Evolutionary conservation across 2,329 filamentous ascomycete genomes (phyloP).

Genomic region (Tolypocladium ophioglossoides): DNA sequence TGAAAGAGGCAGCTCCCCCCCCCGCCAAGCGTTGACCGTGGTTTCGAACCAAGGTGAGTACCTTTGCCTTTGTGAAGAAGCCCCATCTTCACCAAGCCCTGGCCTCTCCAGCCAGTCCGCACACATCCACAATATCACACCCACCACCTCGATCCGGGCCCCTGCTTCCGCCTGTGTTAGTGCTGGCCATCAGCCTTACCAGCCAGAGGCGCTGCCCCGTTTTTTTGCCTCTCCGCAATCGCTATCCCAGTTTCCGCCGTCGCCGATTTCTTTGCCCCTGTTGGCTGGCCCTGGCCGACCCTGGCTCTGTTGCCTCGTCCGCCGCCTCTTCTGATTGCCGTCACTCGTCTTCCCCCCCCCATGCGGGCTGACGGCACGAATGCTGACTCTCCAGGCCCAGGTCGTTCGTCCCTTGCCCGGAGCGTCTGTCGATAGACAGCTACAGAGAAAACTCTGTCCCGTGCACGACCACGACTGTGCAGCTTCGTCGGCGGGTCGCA

Average conservation of each 20-base stretch:
- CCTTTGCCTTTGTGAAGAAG: background rate
- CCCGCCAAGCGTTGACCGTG: background rate
- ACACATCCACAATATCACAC: background rate
- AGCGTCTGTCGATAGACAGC: background rate
- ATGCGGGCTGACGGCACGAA: background rate
- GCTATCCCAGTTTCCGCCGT: background rate
- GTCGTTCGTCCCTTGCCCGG: background rate
- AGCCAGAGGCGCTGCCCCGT: background rate
- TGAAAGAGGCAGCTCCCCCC: background rate
- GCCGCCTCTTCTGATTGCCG: background rate
- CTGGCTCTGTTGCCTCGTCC: background rate
- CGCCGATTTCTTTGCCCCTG: background rate
- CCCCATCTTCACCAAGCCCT: background rate
- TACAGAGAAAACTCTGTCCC: background rate
- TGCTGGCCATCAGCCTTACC: conserved; percentile 1
- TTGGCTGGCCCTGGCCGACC: background rate
- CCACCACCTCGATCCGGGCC: background rate
- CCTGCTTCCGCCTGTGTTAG: background rate
- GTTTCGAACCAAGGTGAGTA: background rate
- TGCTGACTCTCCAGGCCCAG: background rate
- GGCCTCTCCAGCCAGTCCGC: background rate
- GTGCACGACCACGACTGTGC: background rate
- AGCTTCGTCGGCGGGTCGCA: too few species aligned
- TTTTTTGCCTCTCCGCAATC: background rate
- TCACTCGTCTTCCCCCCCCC: background rate